A percentile compares a stretch with the other conserved stretches of the same genome.
Conservation (phyloP, 768 basidiomycete species). For the Amanita thiersii region DNA sequence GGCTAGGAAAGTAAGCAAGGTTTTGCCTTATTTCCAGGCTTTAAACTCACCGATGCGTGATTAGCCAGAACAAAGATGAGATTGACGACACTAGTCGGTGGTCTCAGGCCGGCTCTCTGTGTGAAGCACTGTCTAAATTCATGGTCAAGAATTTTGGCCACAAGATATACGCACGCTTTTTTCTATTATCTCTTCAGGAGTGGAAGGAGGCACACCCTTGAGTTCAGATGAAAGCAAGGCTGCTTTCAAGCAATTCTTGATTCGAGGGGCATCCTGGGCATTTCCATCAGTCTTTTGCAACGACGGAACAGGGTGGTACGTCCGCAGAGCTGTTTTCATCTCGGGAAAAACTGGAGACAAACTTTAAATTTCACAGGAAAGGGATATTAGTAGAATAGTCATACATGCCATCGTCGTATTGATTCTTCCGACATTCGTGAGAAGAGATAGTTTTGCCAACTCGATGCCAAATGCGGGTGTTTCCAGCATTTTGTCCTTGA, state of each 20-base stretch:
- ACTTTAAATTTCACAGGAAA: slow-evolving; percentile 11
- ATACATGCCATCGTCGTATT: slow-evolving; percentile 89
- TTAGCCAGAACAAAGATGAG: slow-evolving; percentile 78
- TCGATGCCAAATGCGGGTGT: slow-evolving; percentile 72
- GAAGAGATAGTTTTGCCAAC: slow-evolving; percentile 73
- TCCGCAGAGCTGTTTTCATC: slow-evolving; percentile 86
- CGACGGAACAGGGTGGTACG: slow-evolving; percentile 88
- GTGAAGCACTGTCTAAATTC: slow-evolving; percentile 8
- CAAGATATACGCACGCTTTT: slow-evolving; percentile 43
- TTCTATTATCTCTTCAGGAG: slow-evolving; percentile 64
- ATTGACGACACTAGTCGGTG: slow-evolving; percentile 83
- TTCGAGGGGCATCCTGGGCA: slow-evolving; percentile 84
- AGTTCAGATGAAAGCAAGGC: slow-evolving; percentile 65
- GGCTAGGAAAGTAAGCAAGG: too few relatives aligned
- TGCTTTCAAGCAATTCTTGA: slow-evolving; percentile 86
- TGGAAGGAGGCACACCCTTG: slow-evolving; percentile 57
- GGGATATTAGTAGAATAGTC: slow-evolving; percentile 16
- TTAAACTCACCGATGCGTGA: slow-evolving; percentile 62
- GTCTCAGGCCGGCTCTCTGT: slow-evolving; percentile 51
- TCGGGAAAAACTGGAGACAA: slow-evolving; percentile 69
- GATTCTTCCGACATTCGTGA: slow-evolving; percentile 86
- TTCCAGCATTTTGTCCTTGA: slow-evolving; percentile 83
- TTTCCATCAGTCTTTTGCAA: slow-evolving; percentile 84
- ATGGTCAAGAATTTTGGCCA: background rate
- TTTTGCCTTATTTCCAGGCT: too few relatives aligned